These are phyloP conservation scores for Rhynchosporium secalis DNA, from an alignment of 2,329 filamentous ascomycete species.

Conservation along the genomic window DNA sequence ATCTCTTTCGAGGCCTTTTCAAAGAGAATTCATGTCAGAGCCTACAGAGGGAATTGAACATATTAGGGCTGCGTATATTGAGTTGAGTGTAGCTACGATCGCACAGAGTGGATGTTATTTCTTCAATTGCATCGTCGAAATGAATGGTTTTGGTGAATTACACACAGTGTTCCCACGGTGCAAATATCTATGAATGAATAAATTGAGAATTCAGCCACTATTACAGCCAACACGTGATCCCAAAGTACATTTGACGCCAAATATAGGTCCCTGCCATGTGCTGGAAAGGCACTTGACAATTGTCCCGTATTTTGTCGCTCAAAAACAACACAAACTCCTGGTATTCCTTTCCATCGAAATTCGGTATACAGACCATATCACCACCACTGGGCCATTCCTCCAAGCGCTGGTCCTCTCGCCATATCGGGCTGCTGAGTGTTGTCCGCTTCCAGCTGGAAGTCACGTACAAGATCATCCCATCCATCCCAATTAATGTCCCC, in stretches of 20 bases:
- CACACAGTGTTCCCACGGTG: too few species aligned
- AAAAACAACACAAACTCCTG: neutral
- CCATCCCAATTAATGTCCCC: constrained; percentile 38
- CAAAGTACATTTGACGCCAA: constrained; percentile 3
- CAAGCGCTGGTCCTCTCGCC: constrained; percentile 29
- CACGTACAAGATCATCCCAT: constrained; percentile 42
- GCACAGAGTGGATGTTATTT: neutral
- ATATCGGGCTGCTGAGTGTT: constrained; percentile 18
- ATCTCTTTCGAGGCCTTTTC: neutral
- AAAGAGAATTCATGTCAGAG: too few species aligned
- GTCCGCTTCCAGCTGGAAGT: constrained; percentile 36
- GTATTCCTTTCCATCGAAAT: neutral
- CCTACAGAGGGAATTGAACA: too few species aligned
- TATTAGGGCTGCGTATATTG: neutral
- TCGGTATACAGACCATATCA: constrained; percentile 15
- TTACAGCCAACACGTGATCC: neutral
- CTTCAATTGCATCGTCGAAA: neutral
- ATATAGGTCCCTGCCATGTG: neutral
- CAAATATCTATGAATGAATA: too few species aligned
- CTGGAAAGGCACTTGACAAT: neutral
- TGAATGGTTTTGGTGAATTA: neutral
- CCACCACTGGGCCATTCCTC: constrained; percentile 37
- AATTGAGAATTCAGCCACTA: neutral
- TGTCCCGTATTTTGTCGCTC: neutral
- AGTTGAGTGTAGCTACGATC: neutral